Evolutionary conservation across 352 stramenopile species (phyloP).

Genomic region (Pythium folliculosum): DNA sequence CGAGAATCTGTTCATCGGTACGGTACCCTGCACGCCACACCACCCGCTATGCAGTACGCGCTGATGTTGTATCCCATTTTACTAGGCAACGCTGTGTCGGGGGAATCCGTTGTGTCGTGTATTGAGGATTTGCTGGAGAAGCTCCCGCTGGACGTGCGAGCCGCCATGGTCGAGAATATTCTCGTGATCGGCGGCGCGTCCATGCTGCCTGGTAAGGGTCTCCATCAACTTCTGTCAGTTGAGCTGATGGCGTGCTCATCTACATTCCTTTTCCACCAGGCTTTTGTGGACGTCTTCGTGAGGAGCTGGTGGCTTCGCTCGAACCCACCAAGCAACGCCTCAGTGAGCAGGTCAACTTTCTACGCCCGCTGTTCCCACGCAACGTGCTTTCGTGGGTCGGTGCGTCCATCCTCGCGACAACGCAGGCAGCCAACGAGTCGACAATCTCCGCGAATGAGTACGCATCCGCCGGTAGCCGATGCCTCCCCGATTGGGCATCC

Average conservation of each 20-base stretch:
- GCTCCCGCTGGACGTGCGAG: slow-evolving; percentile 63
- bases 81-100: slow-evolving; percentile 30
- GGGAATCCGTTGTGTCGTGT: slow-evolving; percentile 57
- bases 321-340: slow-evolving; percentile 44
- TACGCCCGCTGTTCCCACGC: slow-evolving; percentile 59
- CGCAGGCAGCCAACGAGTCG: slow-evolving; percentile 40
- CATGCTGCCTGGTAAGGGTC: slow-evolving; percentile 68
- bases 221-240: background rate
- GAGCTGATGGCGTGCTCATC: background rate
- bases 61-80: background rate
- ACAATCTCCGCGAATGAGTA: slow-evolving; percentile 66
- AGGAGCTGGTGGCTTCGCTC: slow-evolving; percentile 45
- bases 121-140: slow-evolving; percentile 59
- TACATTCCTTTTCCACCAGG: slow-evolving; percentile 31
- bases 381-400: slow-evolving; percentile 82
- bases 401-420: slow-evolving; percentile 74
- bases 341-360: slow-evolving; percentile 41
- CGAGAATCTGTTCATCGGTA: slow-evolving; percentile 36
- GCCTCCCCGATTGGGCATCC: slow-evolving; percentile 64
- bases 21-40: background rate
- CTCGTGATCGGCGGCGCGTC: slow-evolving; percentile 68
- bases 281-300: slow-evolving; percentile 51
- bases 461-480: slow-evolving; percentile 26
- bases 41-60: background rate
- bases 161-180: slow-evolving; percentile 71